These are phyloP conservation scores for Alternaria infectoria DNA, from an alignment of 2,329 filamentous ascomycete genomes.

Conservation along the genomic window DNA sequence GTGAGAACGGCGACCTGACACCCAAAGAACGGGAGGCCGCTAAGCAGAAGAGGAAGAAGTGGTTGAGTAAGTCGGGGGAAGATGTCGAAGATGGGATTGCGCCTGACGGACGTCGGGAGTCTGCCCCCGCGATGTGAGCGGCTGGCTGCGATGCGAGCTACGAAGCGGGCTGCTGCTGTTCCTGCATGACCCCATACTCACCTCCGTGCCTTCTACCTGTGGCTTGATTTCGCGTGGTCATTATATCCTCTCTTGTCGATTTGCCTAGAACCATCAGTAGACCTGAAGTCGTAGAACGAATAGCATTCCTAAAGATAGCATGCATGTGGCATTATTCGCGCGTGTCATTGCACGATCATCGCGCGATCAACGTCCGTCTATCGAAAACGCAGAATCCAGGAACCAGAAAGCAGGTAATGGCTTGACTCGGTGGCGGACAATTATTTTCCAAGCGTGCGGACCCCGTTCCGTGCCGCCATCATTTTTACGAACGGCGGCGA, in stretches of 20 bases:
- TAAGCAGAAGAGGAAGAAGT: conserved; percentile 34
- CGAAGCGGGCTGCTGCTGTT: conserved; percentile 9
- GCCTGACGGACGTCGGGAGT: conserved; percentile 35
- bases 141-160: background rate
- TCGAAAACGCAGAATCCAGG: conserved; percentile 9
- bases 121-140: conserved; percentile 10
- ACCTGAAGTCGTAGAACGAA: background rate
- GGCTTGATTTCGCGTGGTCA: background rate
- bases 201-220: background rate
- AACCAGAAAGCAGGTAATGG: conserved; percentile 20
- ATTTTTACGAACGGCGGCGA: conserved; percentile 3
- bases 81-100: conserved; percentile 47
- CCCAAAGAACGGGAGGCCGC: conserved; percentile 26
- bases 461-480: conserved; percentile 15
- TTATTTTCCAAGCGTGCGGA: background rate
- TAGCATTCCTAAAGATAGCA: background rate
- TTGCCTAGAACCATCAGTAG: background rate
- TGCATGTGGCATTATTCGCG: background rate
- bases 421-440: background rate
- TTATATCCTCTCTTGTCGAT: conserved; percentile 9
- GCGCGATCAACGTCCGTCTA: conserved; percentile 6
- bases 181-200: conserved; percentile 14
- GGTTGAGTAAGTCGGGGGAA: conserved; percentile 40
- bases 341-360: conserved; percentile 14
- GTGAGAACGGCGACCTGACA: conserved; percentile 23